Evolutionary conservation across 1,284 basidiomycete species (phyloP).

Genomic region (Lentinula novae-zelandiae): DNA sequence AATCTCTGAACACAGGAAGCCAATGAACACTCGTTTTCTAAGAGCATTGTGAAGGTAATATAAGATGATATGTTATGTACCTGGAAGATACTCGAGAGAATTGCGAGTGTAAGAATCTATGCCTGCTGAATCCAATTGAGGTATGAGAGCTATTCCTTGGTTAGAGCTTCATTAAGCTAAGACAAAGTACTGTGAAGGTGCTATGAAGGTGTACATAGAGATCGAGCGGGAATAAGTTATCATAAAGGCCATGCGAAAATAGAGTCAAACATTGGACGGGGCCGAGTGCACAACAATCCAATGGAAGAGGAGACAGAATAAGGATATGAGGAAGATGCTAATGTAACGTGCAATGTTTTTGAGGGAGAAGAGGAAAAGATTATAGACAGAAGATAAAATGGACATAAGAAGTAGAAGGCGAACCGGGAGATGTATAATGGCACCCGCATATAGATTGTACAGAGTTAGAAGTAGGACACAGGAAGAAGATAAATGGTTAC

Average conservation of each 20-base stretch:
- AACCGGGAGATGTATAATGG: neutral
- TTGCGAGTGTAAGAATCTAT: no score
- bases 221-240: neutral
- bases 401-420: neutral
- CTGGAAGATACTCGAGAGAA: no score
- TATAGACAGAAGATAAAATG: conserved; percentile 1
- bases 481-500: conserved; percentile 7
- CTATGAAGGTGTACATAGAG: neutral
- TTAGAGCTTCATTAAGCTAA: neutral
- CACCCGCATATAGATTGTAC: neutral
- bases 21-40: no score
- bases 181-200: neutral
- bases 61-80: no score
- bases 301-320: neutral
- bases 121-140: no score
- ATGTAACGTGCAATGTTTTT: neutral
- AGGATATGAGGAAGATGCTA: conserved; percentile 4
- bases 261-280: neutral
- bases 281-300: neutral
- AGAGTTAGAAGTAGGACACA: conserved; percentile 1
- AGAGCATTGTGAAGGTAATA: no score
- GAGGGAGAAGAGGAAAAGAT: neutral
- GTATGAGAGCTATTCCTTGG: no score
- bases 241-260: neutral
- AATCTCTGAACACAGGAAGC: no score